These are phyloP conservation scores for Colletotrichum neosansevieriae DNA, from an alignment of 2,329 filamentous ascomycete genomes.

Conservation along the genomic window DNA sequence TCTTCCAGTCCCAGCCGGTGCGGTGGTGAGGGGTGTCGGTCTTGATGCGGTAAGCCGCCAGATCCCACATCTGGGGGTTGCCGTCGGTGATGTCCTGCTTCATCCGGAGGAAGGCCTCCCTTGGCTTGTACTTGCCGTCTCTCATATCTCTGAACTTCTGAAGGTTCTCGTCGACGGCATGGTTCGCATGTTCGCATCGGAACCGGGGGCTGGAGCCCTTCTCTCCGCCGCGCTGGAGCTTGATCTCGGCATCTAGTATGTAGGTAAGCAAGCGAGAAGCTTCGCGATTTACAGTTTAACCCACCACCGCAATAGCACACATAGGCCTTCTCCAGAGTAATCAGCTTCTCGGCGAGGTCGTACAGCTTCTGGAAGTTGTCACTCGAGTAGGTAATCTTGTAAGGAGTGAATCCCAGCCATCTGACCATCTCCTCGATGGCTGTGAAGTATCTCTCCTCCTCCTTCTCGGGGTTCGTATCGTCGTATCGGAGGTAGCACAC, in stretches of 20 bases:
- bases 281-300: no score
- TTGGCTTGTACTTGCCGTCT: slow-evolving; percentile 89
- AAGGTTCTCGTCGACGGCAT: slow-evolving; percentile 80
- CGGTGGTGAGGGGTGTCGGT: slow-evolving; percentile 79
- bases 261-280: slow-evolving; percentile 5
- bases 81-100: slow-evolving; percentile 87
- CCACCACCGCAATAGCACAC: slow-evolving; percentile 85
- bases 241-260: slow-evolving; percentile 77
- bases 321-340: slow-evolving; percentile 78
- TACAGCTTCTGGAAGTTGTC: slow-evolving; percentile 93
- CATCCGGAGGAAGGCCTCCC: slow-evolving; percentile 90
- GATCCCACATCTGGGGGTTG: slow-evolving; percentile 97
- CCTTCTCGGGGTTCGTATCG: slow-evolving; percentile 94
- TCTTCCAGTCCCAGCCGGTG: slow-evolving; percentile 87
- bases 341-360: slow-evolving; percentile 87
- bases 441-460: slow-evolving; percentile 89
- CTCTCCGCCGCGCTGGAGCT: slow-evolving; percentile 86
- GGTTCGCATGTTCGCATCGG: slow-evolving; percentile 83
- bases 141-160: slow-evolving; percentile 89
- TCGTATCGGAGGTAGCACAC: slow-evolving; percentile 77
- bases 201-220: slow-evolving; percentile 77
- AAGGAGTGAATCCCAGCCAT: slow-evolving; percentile 76
- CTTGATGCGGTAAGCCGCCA: slow-evolving; percentile 89
- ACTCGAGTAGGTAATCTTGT: slow-evolving; percentile 84
- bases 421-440: slow-evolving; percentile 89